Evolutionary conservation across 208 protist species (phyloP), one percentile per base, ranked within the genome.

Genomic region (Tritrichomonas musculus): DNA sequence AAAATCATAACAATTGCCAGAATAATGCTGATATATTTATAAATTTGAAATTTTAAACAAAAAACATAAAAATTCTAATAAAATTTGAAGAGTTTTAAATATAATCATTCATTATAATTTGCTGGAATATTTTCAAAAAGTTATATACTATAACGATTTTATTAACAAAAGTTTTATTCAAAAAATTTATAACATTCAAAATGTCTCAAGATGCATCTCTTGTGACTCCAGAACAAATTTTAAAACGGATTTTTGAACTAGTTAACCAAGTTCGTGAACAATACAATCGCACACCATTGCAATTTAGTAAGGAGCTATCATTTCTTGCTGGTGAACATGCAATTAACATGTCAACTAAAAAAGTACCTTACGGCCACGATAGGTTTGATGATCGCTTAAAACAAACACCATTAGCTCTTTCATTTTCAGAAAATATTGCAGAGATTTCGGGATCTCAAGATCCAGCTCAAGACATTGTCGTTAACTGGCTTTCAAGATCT

Each of bases 321-420:
- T 82, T 82, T 50, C 33, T 82, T 2, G 73, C 73, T 49, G 73
- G 73, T 5, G 73, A 82, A 30, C 73, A 82, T 82, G 73, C 73
- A 9, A 50, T 44, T 41, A 82, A 82, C 50, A 82, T 82, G 73
- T 82, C 33, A 17, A 82, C 33, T 20, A 82, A 82, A 9, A 47
- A 13, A 4, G 39, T 82, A 50, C 73, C 73, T 50, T 44, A 50
- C 50, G 41, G 73, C 11, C 73, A 82, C 36, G 22, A 47, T 13
- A 41, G 73, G 4, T 82, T 47, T 50, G 27, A 82, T 50, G 9
- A 8, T 1, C 33, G 73, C 0, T 14, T 50, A 27, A 9, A 8
- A 3, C 33, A n/a, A 0, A 39, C 33, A 11, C 73, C 41, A 4
- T 9, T 50, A 4, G 39, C 73, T 0, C 20, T 82, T n/a, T 20